Evolutionary conservation across 2,329 filamentous ascomycete species (phyloP), one percentile per base, ranked within the genome.

Genomic region (Sporothrix curviconia): DNA sequence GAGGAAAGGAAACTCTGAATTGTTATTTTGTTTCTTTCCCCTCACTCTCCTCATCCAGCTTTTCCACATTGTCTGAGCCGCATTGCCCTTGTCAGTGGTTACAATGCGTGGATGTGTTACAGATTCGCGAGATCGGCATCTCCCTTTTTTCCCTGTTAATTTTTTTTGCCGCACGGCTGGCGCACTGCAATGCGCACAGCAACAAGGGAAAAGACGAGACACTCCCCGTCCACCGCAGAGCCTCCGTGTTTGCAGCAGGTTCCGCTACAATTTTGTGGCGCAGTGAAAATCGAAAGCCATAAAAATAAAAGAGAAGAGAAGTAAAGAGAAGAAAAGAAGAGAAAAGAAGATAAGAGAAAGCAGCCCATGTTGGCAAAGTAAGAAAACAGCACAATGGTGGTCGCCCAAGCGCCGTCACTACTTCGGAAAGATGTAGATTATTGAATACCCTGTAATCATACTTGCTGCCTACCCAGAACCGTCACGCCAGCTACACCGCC

Each of bases 111-210:
- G 42, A 3, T 2, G 22, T 36, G 55, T 57, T 51, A 51, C 55
- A 44, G 46, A 57, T 50, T 43, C 30, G 37, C 46, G 46, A 57
- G 46, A 57, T 57, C 55, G 55, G 43, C 54, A 32, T n/a, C 32
- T 28, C 49, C 22, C 37, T 7, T 15, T 28, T 51, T 12, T 6
- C 14, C 12, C 8, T 8, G 17, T 17, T 24, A 9, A n/a, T n/a
- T n/a, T n/a, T n/a, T n/a, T n/a, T n/a, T n/a, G n/a, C n/a, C n/a
- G n/a, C n/a, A n/a, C n/a, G n/a, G n/a, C n/a, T n/a, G n/a, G n/a
- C n/a, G n/a, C n/a, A n/a, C n/a, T n/a, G n/a, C n/a, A n/a, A n/a
- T n/a, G n/a, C n/a, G n/a, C n/a, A n/a, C n/a, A n/a, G n/a, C n/a
- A n/a, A n/a, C n/a, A n/a, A n/a, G n/a, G n/a, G n/a, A n/a, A n/a